Evolutionary conservation across 1,139 yeast genomes (phyloP), one percentile per base, ranked within the genome.

Genomic region (Scheffersomyces titani): DNA sequence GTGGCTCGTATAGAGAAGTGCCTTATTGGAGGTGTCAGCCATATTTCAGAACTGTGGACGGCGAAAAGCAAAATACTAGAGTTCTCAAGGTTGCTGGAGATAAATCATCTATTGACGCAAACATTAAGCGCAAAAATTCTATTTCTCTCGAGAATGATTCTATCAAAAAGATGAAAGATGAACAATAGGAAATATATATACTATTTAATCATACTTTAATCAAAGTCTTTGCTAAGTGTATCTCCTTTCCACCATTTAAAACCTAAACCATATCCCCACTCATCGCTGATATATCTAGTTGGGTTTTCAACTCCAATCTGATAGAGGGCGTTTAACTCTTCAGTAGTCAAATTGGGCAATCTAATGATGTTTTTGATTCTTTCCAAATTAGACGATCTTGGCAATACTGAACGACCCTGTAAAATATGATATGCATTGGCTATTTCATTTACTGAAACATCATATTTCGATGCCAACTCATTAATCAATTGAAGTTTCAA

Each of bases 21-120:
- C 99, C 99, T 2, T 93, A 89, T 71, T 94, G 99, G 98, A 82
- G 99, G 64, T 87, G 97, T 62, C 99, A 94, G 73, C 99, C 99
- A 1, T 90, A 91, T 70, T 92, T 96, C 77, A 82, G 99, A 62
- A 86, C 88, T 7, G 96, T 91, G 1, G 82, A 90, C 69, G 97
- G 97, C 40, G 80, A 77, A 56, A 78, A 76, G 61, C 82, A 78
- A 58, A 80, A 78, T 59, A 72, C 78, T 0, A 67, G 82, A 46
- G 65, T 68, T n/a, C 69, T 80, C 52, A 72, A 76, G 56, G 74
- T 79, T 36, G 83, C 84, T 1, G 65, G 66, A 2, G 63, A 62
- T 48, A 24, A 40, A 30, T 6, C 40, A 3, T 30, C 16, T 30
- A 30, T 30, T 30, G 40, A 30, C 9, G 9, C 40, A 11, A 30